Evolutionary conservation across 176 grass and related monocot genomes (phyloP).

Genomic region (Oryza nivara): DNA sequence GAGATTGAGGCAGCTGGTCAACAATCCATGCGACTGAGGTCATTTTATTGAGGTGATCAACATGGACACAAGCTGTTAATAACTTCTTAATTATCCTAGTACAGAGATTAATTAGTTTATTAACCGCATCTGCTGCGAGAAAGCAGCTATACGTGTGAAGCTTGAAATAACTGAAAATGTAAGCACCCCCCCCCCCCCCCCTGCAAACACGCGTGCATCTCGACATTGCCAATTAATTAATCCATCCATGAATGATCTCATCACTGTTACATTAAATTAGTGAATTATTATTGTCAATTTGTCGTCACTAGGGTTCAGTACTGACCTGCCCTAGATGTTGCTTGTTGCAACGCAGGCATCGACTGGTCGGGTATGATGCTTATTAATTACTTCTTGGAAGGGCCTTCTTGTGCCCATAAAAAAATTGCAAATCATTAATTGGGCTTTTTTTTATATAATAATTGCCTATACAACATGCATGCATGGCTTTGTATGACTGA

Average conservation of each 20-base stretch:
- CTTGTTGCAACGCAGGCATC: background rate
- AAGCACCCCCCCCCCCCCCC: background rate
- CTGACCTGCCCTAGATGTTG: slow-evolving; percentile 8
- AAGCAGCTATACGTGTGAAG: background rate
- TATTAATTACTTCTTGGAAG: background rate
- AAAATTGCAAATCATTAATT: slow-evolving; percentile 24
- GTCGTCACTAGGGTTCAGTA: background rate
- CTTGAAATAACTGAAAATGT: background rate
- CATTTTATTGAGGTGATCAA: background rate
- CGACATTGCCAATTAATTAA: slow-evolving; percentile 14
- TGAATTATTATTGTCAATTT: slow-evolving; percentile 30
- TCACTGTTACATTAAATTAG: background rate
- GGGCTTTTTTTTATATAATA: background rate
- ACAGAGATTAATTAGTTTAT: background rate
- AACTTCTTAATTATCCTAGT: background rate
- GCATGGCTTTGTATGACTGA: background rate
- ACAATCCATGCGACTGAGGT: background rate
- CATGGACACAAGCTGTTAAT: background rate
- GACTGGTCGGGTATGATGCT: background rate
- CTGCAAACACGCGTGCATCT: background rate
- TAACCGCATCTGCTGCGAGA: background rate
- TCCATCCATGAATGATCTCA: background rate
- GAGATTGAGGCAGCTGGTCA: background rate
- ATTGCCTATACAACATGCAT: background rate
- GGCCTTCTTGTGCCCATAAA: background rate